Conservation (phyloP, 495 filamentous ascomycete species). For the Rhypophila decipiens region DNA sequence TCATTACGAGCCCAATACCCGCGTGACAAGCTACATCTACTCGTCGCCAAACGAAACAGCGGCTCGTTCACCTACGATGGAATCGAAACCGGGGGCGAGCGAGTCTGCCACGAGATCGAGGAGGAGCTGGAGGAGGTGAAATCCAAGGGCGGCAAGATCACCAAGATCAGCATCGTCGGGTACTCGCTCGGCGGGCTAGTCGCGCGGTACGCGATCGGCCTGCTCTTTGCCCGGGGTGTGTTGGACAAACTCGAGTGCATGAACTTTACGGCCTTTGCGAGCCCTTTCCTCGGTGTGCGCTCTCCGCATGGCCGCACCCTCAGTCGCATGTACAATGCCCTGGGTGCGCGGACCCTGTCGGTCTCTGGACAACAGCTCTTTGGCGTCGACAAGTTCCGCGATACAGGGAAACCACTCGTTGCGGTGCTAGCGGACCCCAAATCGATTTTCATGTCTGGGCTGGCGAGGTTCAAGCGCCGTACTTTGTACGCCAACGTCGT, state of each 20-base stretch:
- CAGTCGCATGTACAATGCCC: conserved; percentile 68
- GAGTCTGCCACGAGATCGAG: conserved; percentile 83
- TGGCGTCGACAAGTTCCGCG: conserved; percentile 74
- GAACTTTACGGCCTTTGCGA: conserved; percentile 92
- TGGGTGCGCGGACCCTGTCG: conserved; percentile 72
- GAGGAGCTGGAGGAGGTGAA: conserved; percentile 64
- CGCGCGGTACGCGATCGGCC: conserved; percentile 77
- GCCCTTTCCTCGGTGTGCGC: conserved; percentile 81
- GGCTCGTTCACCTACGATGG: conserved; percentile 90
- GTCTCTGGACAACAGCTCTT: conserved; percentile 84
- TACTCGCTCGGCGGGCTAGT: conserved; percentile 89
- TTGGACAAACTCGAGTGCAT: conserved; percentile 75
- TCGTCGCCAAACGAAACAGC: conserved; percentile 71
- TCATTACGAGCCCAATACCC: conserved; percentile 59
- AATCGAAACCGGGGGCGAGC: conserved; percentile 84
- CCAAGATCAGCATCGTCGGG: conserved; percentile 77
- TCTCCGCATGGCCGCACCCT: conserved; percentile 62
- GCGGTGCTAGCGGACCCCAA: conserved; percentile 74
- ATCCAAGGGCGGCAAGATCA: conserved; percentile 59
- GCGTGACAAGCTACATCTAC: conserved; percentile 61
- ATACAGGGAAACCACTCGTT: conserved; percentile 72
- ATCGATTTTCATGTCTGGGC: conserved; percentile 78
- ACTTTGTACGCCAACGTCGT: conserved; percentile 76
- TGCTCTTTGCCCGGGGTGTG: conserved; percentile 72
- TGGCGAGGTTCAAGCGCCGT: conserved; percentile 65